Percentiles rank a stretch among this genome's conserved stretches.
phyloP scores from a whole-genome alignment of 805 yeast genomes.

The Sugiyamaella mastotermitis region DNA sequence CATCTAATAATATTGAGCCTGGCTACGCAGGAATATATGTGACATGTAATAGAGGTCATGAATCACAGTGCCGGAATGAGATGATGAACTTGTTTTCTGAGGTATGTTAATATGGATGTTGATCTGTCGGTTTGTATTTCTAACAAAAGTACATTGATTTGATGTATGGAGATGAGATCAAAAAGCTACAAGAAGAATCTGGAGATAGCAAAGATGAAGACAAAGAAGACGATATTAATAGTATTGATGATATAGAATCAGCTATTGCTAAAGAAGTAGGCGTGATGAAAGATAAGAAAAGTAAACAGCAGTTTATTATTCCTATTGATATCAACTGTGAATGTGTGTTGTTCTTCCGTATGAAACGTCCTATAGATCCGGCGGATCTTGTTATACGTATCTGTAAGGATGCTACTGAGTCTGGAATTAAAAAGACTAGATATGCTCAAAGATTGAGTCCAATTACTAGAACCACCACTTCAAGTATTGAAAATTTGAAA shows the following conservation, averaged over 20 bases:
- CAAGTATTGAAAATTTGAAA: conserved; percentile 60
- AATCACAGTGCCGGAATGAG: conserved; percentile 71
- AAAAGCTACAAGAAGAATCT: conserved; percentile 28
- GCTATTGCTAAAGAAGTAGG: conserved; percentile 59
- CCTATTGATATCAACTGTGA: conserved; percentile 30
- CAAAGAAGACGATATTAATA: conserved; percentile 23
- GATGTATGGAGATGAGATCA: conserved; percentile 13
- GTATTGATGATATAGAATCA: conserved; percentile 56
- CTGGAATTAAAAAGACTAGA: conserved; percentile 47
- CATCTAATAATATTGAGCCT: conserved; percentile 52
- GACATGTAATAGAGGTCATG: conserved; percentile 79
- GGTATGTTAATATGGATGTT: conserved; percentile 16
- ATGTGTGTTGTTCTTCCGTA: conserved; percentile 71
- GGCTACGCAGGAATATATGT: conserved; percentile 84
- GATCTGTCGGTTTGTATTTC: background rate
- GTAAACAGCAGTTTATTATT: conserved; percentile 18
- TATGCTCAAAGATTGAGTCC: conserved; percentile 80
- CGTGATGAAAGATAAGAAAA: conserved; percentile 42
- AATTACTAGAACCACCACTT: conserved; percentile 65
- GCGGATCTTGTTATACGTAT: conserved; percentile 59
- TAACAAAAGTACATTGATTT: conserved; percentile 14
- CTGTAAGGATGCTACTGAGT: conserved; percentile 52
- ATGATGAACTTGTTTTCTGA: conserved; percentile 54
- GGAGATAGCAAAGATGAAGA: conserved; percentile 33
- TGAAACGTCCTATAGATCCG: conserved; percentile 74